A percentile compares a stretch with the other conserved stretches of the same genome.
Conservation (phyloP, 2,329 filamentous ascomycete species). For the Graphium sp. region DNA sequence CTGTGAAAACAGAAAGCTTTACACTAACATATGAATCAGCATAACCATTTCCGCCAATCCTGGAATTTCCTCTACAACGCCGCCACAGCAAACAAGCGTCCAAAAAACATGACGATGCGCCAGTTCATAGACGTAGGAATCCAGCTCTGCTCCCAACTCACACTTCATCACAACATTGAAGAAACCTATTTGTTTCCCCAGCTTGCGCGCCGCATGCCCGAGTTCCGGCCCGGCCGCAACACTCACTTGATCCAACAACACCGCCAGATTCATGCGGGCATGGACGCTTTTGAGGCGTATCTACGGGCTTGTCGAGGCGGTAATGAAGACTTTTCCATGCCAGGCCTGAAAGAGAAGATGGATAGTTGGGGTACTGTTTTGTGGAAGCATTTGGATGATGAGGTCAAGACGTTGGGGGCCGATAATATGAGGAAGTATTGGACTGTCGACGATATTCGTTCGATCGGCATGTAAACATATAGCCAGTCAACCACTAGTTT, state of each 20-base stretch:
- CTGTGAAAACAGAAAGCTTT: background rate
- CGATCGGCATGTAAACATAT: too few species aligned
- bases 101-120: slow-evolving; percentile 45
- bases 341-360: slow-evolving; percentile 52
- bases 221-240: slow-evolving; percentile 35
- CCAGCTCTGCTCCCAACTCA: slow-evolving; percentile 55
- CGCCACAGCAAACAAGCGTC: slow-evolving; percentile 40
- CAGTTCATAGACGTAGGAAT: slow-evolving; percentile 52
- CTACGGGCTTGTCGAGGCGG: slow-evolving; percentile 34
- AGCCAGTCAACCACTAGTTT: too few species aligned
- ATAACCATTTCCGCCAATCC: slow-evolving; percentile 57
- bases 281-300: slow-evolving; percentile 53
- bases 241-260: slow-evolving; percentile 54
- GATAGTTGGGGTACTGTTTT: slow-evolving; percentile 64
- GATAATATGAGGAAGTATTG: slow-evolving; percentile 82
- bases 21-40: slow-evolving; percentile 23
- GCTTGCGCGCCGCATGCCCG: slow-evolving; percentile 62
- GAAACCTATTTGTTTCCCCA: slow-evolving; percentile 67
- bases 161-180: slow-evolving; percentile 67
- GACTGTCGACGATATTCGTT: slow-evolving; percentile 61
- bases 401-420: slow-evolving; percentile 61
- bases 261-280: slow-evolving; percentile 57
- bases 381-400: slow-evolving; percentile 71
- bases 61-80: slow-evolving; percentile 60
- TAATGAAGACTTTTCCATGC: slow-evolving; percentile 40